A percentile compares a stretch with the other conserved stretches of the same genome.
phyloP scores from a whole-genome alignment of 2,329 filamentous ascomycete genomes.

The Neonectria magnoliae region DNA sequence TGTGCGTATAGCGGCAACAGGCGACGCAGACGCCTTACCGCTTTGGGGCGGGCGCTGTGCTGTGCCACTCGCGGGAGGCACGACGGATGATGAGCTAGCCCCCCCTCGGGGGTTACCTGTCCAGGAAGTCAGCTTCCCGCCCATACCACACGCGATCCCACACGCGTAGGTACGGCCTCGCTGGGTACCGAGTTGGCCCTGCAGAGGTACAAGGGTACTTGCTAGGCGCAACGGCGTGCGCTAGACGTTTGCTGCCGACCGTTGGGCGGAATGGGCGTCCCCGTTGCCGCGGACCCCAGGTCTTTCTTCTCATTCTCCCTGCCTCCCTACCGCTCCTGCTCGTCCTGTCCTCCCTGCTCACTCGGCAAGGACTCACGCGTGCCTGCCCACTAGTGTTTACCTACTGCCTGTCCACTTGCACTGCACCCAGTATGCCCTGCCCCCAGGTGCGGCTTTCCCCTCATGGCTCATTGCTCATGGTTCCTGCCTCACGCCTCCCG shows the following conservation, averaged over 20 bases:
- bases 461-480: background rate
- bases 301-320: conserved; percentile 6
- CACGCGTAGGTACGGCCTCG: background rate
- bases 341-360: background rate
- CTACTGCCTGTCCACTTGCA: conserved; percentile 15
- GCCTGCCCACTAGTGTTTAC: conserved; percentile 4
- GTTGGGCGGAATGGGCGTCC: conserved; percentile 13
- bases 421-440: conserved; percentile 4
- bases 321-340: background rate
- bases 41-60: conserved; percentile 31
- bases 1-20: conserved; percentile 28
- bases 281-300: conserved; percentile 17
- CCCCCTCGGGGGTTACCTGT: conserved; percentile 1
- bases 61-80: conserved; percentile 17
- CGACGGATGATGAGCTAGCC: conserved; percentile 10
- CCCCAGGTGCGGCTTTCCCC: conserved; percentile 1
- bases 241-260: conserved; percentile 20
- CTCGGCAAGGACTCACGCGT: conserved; percentile 1
- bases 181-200: background rate
- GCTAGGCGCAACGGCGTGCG: conserved; percentile 8
- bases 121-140: conserved; percentile 1
- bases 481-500: background rate
- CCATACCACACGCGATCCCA: background rate
- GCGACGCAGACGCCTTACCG: conserved; percentile 40
- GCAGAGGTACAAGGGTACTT: background rate